These are phyloP conservation scores for Cryptococcus sp. DNA, from an alignment of 1,284 basidiomycete genomes.

Conservation along the genomic window DNA sequence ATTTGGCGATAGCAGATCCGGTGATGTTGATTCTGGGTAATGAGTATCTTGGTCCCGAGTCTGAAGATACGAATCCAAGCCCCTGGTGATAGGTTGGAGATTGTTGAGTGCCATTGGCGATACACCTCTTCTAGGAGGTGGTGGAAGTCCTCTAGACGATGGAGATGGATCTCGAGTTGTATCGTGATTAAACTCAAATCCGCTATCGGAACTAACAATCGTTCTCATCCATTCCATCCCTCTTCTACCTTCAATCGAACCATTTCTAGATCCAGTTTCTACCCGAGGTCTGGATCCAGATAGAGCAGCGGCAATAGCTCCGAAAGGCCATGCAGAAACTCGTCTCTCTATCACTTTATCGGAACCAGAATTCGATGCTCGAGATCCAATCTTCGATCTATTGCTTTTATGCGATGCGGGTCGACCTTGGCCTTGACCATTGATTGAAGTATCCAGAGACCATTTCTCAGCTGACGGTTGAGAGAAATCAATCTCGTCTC, in stretches of 20 bases:
- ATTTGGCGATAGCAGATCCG: background rate
- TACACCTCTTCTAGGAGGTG: background rate
- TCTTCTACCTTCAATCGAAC: constrained; percentile 5
- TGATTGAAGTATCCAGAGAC: too few species aligned
- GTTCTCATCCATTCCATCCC: constrained; percentile 17
- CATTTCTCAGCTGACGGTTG: background rate
- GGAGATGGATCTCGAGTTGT: background rate
- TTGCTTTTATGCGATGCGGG: too few species aligned
- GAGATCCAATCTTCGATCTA: too few species aligned
- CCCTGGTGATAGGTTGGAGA: too few species aligned
- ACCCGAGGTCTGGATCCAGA: background rate
- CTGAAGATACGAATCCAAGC: too few species aligned
- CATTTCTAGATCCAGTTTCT: background rate
- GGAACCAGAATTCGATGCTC: background rate
- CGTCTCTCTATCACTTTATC: background rate
- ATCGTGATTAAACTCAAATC: background rate
- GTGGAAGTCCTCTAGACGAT: background rate
- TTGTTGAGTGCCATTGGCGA: background rate
- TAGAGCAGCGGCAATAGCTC: background rate
- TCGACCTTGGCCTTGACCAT: too few species aligned
- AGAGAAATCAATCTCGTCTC: background rate
- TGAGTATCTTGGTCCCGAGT: too few species aligned
- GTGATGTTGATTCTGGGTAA: too few species aligned
- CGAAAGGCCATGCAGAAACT: background rate
- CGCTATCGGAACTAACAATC: background rate